Conservation (phyloP, 192 early-diverging fungal species). For the Spinellus fusiger region DNA sequence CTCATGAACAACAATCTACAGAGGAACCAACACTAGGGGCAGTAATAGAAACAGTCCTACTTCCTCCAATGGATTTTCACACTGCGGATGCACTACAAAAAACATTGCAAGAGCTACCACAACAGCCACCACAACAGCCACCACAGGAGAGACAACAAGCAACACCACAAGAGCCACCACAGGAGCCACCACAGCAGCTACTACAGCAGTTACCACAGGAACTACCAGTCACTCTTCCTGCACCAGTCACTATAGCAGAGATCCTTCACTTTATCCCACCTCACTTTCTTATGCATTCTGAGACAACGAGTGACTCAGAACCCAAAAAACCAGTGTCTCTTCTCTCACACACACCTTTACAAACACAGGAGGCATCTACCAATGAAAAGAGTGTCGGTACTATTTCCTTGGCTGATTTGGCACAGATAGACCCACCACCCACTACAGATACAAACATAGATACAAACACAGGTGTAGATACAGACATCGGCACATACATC, state of each 20-base stretch:
- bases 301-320: too few species aligned
- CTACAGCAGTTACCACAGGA: too few species aligned
- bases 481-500: background rate
- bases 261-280: too few species aligned
- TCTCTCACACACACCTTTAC: too few species aligned
- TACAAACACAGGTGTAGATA: background rate
- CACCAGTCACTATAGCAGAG: too few species aligned
- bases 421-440: background rate
- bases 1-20: background rate
- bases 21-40: background rate
- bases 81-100: background rate
- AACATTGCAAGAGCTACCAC: background rate
- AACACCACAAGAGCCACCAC: background rate
- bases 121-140: constrained; percentile 3
- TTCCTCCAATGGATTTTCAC: background rate
- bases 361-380: too few species aligned
- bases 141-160: background rate
- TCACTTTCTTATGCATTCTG: too few species aligned
- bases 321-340: too few species aligned
- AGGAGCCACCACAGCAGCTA: background rate
- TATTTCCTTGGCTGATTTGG: too few species aligned
- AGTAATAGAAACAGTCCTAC: background rate
- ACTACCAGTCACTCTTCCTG: too few species aligned
- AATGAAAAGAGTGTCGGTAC: too few species aligned
- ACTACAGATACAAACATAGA: background rate